Percentiles rank a stretch among this genome's conserved stretches.
Conservation (phyloP, 2,329 filamentous ascomycete genomes). For the Ophiostoma angusticollis region DNA sequence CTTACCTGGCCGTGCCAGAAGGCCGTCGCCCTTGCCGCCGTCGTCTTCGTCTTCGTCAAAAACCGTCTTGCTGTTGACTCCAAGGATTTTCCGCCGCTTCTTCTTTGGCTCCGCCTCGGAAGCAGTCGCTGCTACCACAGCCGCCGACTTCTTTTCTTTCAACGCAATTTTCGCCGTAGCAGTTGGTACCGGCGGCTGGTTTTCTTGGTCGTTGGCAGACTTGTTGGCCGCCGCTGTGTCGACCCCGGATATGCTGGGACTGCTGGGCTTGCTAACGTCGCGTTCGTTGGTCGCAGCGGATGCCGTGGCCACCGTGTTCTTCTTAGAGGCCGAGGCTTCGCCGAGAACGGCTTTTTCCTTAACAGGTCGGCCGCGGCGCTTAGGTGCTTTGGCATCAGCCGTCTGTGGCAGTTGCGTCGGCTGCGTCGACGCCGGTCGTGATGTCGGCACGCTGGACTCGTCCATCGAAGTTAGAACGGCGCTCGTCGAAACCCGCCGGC, state of each 20-base stretch:
- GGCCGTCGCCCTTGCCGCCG: constrained; percentile 1
- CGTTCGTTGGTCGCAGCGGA: constrained; percentile 14
- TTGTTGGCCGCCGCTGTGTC: constrained; percentile 14
- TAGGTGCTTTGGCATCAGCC: constrained; percentile 17
- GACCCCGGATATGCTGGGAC: constrained; percentile 24
- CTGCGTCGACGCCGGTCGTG: neutral
- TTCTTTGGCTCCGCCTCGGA: constrained; percentile 35
- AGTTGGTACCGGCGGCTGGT: constrained; percentile 13
- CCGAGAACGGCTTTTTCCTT: constrained; percentile 32
- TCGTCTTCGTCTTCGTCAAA: constrained; percentile 58
- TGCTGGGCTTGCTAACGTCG: too few species aligned
- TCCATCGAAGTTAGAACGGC: constrained; percentile 2
- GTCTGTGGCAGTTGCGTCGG: constrained; percentile 3
- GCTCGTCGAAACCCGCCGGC: constrained; percentile 1
- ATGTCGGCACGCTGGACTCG: too few species aligned
- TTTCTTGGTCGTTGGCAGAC: constrained; percentile 21
- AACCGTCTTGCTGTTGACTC: constrained; percentile 48
- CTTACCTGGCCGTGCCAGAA: neutral
- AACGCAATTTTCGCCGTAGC: constrained; percentile 16
- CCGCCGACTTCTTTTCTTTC: constrained; percentile 9
- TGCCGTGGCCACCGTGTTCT: constrained; percentile 24
- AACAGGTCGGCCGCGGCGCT: constrained; percentile 30
- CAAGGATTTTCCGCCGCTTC: constrained; percentile 63
- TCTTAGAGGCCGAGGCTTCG: constrained; percentile 33
- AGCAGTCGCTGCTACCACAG: constrained; percentile 4